These are phyloP conservation scores for Hypoxylon sp. DNA, from an alignment of 2,329 filamentous ascomycete genomes.

Conservation along the genomic window DNA sequence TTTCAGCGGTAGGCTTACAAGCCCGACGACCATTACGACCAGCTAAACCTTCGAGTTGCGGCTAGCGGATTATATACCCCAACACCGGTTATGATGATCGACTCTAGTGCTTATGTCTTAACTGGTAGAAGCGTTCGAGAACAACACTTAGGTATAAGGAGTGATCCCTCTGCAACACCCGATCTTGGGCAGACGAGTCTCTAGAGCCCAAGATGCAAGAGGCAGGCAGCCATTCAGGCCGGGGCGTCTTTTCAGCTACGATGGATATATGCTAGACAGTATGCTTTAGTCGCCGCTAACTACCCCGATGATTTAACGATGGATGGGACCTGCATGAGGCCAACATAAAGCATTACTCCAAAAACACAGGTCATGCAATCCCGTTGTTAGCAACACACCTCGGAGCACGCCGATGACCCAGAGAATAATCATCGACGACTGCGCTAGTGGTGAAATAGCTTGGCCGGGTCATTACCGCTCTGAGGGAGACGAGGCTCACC, in stretches of 20 bases:
- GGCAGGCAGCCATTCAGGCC: constrained; percentile 7
- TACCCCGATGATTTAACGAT: constrained; percentile 10
- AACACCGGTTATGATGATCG: neutral
- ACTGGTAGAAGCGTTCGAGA: neutral
- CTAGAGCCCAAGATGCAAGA: neutral
- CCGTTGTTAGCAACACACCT: constrained; percentile 13
- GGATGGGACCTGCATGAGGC: constrained; percentile 20
- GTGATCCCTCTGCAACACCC: constrained; percentile 2
- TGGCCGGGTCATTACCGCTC: neutral
- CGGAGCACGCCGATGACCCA: neutral
- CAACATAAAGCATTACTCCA: constrained; percentile 3
- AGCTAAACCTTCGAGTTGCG: constrained; percentile 17
- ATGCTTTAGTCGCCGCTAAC: constrained; percentile 19
- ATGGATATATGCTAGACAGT: constrained; percentile 29
- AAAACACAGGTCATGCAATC: neutral
- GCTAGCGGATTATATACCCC: constrained; percentile 1
- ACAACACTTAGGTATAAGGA: neutral
- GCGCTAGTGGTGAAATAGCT: constrained; percentile 1
- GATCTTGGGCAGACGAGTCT: constrained; percentile 1
- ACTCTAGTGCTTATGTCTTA: constrained; percentile 10
- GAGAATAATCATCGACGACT: constrained; percentile 19
- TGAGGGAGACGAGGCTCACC: neutral
- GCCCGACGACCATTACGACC: neutral
- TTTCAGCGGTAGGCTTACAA: constrained; percentile 4
- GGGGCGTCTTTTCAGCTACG: constrained; percentile 32